Evolutionary conservation across 331 rosid species (phyloP), one percentile per base, ranked within the genome.

Genomic region (Rhamnella rubrinervis): DNA sequence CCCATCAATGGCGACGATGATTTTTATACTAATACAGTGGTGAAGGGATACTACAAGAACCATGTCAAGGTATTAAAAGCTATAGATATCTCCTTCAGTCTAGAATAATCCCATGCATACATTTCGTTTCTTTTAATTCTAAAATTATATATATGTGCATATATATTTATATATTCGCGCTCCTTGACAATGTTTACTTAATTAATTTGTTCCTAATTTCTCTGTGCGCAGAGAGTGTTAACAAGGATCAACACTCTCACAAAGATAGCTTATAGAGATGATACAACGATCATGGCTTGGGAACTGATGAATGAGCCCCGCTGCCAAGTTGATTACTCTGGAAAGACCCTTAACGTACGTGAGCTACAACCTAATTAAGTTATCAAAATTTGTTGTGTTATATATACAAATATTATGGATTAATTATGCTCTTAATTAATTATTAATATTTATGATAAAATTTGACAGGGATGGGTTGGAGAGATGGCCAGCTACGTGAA

Each of bases 251-350:
- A 85, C 72, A 85, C 82, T 31, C 76, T 87, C 55, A 78, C 78
- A 35, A 40, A 46, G 41, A 74, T 52, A 8, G 87, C 84, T 59
- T 83, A 79, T 73, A 81, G 18, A 62, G 79, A 83, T 38, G 84
- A 88, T 28, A 46, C 87, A 57, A 81, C 84, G 37, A 85, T 83
- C 41, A 74, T 88, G 80, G 79, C 88, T 25, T 85, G 88, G 93
- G 90, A 88, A 64, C 70, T 85, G 44, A 85, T 81, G 52, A 88
- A 88, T 68, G 90, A 88, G 68, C 85, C 84, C 7, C 86, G 88
- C 17, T 61, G 80, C 72, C 70, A 80, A 65, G 70, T 78, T 47
- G 85, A 84, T 66, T 57, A 23, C 38, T 82, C 93, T 35, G 86
- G 93, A 51, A 71, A 68, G 16, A 78, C 79, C 46, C 21, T 81